Evolutionary conservation across 768 basidiomycete genomes (phyloP).

Genomic region (Xerocomellus amylosporus): DNA sequence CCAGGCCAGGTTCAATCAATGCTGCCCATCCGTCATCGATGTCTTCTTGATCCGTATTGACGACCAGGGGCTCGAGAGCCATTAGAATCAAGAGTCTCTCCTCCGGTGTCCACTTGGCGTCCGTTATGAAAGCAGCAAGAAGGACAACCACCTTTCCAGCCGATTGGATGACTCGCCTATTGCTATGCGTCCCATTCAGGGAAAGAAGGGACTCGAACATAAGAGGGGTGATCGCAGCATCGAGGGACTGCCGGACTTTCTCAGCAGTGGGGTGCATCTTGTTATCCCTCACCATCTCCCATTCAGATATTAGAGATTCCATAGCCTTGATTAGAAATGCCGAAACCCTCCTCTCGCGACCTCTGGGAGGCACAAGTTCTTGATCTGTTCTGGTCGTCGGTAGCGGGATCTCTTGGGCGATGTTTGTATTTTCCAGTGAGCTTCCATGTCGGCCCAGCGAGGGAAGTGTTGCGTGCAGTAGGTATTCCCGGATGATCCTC

Average conservation of each 20-base stretch:
- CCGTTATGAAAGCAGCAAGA: conserved; percentile 39
- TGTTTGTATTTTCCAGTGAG: not conserved
- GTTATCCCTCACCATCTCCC: conserved; percentile 42
- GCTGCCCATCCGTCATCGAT: conserved; percentile 40
- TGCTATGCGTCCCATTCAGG: conserved; percentile 61
- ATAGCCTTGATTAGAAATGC: conserved; percentile 61
- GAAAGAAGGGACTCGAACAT: conserved; percentile 66
- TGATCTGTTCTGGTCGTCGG: conserved; percentile 11
- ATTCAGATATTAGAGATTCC: conserved; percentile 47
- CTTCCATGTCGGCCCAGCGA: conserved; percentile 24
- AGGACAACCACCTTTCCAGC: conserved; percentile 55
- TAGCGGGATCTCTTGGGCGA: conserved; percentile 5
- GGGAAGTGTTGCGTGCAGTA: conserved; percentile 65
- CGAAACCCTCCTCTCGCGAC: conserved; percentile 61
- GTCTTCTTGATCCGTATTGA: conserved; percentile 34
- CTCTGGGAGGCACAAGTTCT: conserved; percentile 46
- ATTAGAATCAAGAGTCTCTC: conserved; percentile 66
- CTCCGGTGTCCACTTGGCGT: conserved; percentile 48
- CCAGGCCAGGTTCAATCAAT: conserved; percentile 43
- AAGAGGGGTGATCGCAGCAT: conserved; percentile 63
- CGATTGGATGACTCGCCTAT: conserved; percentile 58
- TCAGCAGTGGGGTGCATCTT: conserved; percentile 51
- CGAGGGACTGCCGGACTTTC: conserved; percentile 62
- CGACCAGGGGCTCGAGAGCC: conserved; percentile 63
- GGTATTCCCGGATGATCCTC: conserved; percentile 62